Evolutionary conservation across 179 eudicot species (phyloP).

Genomic region (Drosera spatulata): DNA sequence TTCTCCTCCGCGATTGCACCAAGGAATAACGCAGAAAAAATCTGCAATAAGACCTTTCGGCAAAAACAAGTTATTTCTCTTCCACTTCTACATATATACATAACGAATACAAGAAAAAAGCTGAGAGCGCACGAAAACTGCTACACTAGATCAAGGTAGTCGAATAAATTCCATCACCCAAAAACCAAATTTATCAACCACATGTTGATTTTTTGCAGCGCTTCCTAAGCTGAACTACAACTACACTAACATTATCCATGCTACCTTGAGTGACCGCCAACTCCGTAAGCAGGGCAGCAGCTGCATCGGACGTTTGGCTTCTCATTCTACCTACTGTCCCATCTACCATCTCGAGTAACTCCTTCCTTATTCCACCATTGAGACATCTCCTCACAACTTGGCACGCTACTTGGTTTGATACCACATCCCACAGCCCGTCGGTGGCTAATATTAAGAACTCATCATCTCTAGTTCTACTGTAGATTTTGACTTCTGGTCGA

Average conservation of each 20-base stretch:
- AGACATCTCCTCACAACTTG: slow-evolving; percentile 24
- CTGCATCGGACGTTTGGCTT: slow-evolving; percentile 15
- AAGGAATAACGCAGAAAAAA: too few species aligned
- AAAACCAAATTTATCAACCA: too few species aligned
- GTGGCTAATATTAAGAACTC: slow-evolving; percentile 38
- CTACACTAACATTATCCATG: slow-evolving; percentile 52
- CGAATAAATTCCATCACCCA: not conserved
- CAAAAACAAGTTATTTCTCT: too few species aligned
- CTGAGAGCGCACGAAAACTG: too few species aligned
- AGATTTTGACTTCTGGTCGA: slow-evolving; percentile 29
- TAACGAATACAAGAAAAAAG: too few species aligned
- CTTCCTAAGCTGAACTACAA: slow-evolving; percentile 41
- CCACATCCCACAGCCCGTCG: slow-evolving; percentile 43
- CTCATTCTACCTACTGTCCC: not conserved
- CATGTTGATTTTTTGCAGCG: slow-evolving; percentile 13
- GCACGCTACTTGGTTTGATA: slow-evolving; percentile 34
- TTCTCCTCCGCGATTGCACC: too few species aligned
- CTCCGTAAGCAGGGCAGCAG: slow-evolving; percentile 12
- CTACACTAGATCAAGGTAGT: not conserved
- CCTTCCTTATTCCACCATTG: slow-evolving; percentile 11
- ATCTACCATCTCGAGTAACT: not conserved
- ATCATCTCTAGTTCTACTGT: slow-evolving; percentile 15
- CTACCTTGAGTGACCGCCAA: slow-evolving; percentile 26
- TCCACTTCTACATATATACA: too few species aligned
- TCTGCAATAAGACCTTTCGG: too few species aligned